Conservation (phyloP, 2,329 filamentous ascomycete genomes). For the Aspergillus costaricaensis region DNA sequence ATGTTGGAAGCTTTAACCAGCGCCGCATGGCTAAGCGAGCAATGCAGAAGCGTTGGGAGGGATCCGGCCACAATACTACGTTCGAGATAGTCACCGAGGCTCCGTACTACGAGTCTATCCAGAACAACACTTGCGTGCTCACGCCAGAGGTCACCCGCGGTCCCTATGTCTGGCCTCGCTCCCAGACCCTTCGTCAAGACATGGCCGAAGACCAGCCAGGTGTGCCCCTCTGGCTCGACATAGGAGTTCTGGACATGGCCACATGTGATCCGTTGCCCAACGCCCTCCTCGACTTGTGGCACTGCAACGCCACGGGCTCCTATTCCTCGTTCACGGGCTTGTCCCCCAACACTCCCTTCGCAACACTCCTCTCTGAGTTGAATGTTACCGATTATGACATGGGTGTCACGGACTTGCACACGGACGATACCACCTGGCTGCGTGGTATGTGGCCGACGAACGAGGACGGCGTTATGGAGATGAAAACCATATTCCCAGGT, state of each 20-base stretch:
- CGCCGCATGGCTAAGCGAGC: constrained; percentile 5
- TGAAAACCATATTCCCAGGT: constrained; percentile 48
- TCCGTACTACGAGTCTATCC: constrained; percentile 24
- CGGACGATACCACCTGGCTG: constrained; percentile 42
- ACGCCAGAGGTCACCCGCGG: constrained; percentile 41
- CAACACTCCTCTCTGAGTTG: constrained; percentile 30
- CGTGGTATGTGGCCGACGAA: constrained; percentile 51
- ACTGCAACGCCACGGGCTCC: constrained; percentile 47
- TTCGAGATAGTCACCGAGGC: constrained; percentile 10
- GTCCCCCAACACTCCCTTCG: constrained; percentile 33
- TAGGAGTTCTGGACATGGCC: constrained; percentile 46
- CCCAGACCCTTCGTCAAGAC: constrained; percentile 44
- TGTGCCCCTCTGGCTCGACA: constrained; percentile 45
- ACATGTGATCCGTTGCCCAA: constrained; percentile 42
- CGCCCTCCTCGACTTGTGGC: constrained; percentile 46
- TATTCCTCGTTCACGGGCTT: constrained; percentile 36
- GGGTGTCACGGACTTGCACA: constrained; percentile 23
- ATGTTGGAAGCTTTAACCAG: constrained; percentile 1
- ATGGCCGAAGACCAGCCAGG: constrained; percentile 40
- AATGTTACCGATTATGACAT: constrained; percentile 30
- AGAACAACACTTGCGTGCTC: constrained; percentile 36
- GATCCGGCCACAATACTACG: background rate
- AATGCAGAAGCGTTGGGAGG: background rate
- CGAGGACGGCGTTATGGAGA: constrained; percentile 47
- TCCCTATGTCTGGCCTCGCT: constrained; percentile 39